Percentiles rank a stretch among this genome's conserved stretches.
phyloP scores from a whole-genome alignment of 495 filamentous ascomycete genomes.

The Xylaria longipes region DNA sequence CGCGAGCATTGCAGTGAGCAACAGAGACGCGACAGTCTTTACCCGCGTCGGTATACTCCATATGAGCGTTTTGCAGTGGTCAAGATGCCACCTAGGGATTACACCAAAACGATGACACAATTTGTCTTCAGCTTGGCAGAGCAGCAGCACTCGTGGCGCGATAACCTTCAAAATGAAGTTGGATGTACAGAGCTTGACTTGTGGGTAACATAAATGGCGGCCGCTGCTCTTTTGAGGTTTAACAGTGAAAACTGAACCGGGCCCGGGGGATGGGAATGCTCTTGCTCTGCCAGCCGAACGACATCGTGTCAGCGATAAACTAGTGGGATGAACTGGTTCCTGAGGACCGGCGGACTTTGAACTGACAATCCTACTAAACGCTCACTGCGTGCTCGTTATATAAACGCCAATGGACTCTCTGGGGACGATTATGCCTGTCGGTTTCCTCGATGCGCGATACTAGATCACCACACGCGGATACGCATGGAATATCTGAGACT shows the following conservation, averaged over 20 bases:
- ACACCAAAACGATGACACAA: constrained; percentile 23
- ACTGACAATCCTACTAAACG: constrained; percentile 53
- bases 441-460: constrained; percentile 36
- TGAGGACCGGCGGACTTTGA: constrained; percentile 24
- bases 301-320: constrained; percentile 10
- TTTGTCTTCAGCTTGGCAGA: constrained; percentile 25
- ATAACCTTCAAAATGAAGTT: neutral
- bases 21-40: constrained; percentile 26
- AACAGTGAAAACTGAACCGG: constrained; percentile 14
- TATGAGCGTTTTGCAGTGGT: neutral
- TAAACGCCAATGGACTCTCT: constrained; percentile 34
- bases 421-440: constrained; percentile 20
- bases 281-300: constrained; percentile 25
- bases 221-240: neutral
- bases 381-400: constrained; percentile 73
- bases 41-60: neutral
- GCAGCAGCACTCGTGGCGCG: constrained; percentile 16
- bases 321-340: constrained; percentile 3
- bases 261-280: constrained; percentile 11
- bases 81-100: constrained; percentile 10
- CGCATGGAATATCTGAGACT: constrained; percentile 40
- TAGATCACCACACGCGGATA: constrained; percentile 28
- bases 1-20: constrained; percentile 69
- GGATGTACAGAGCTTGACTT: neutral
- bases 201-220: neutral